Conservation (phyloP, 129 eudicot species). For the Lactuca saligna region DNA sequence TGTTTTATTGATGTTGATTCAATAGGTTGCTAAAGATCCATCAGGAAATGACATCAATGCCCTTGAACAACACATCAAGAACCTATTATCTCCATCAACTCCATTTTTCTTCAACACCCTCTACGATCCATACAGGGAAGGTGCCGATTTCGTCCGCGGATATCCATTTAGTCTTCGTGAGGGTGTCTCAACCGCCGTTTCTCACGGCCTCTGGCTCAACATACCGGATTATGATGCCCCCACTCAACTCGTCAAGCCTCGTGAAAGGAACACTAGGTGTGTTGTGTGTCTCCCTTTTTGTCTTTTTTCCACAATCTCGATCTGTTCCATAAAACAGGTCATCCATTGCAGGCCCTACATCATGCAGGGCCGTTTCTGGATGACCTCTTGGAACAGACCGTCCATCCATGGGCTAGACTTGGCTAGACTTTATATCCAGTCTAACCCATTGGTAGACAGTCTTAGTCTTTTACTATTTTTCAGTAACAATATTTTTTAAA, state of each 20-base stretch:
- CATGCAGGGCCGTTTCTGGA: not conserved
- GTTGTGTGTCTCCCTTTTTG: not conserved
- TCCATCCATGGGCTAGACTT: not conserved
- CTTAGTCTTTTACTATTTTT: not conserved
- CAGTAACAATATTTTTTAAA: not conserved
- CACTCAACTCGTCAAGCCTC: slow-evolving; percentile 57
- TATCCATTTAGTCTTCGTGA: slow-evolving; percentile 69
- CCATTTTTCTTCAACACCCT: slow-evolving; percentile 71
- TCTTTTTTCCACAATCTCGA: not conserved
- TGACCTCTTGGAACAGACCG: not conserved
- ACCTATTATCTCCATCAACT: slow-evolving; percentile 61
- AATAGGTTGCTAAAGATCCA: slow-evolving; percentile 68
- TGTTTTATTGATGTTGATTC: slow-evolving; percentile 11
- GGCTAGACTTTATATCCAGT: not conserved
- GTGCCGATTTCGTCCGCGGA: slow-evolving; percentile 70
- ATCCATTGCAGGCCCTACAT: not conserved
- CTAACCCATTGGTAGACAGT: not conserved
- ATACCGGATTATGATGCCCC: slow-evolving; percentile 60
- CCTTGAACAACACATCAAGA: slow-evolving; percentile 70
- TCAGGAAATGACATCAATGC: slow-evolving; percentile 64
- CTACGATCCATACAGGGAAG: slow-evolving; percentile 60
- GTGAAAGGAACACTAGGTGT: slow-evolving; percentile 49
- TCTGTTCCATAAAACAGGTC: not conserved
- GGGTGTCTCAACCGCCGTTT: slow-evolving; percentile 60
- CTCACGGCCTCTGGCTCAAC: slow-evolving; percentile 59